Base-by-base conservation (phyloP, 176 grass and related monocot species). In the Aegilops longissima region DNA sequence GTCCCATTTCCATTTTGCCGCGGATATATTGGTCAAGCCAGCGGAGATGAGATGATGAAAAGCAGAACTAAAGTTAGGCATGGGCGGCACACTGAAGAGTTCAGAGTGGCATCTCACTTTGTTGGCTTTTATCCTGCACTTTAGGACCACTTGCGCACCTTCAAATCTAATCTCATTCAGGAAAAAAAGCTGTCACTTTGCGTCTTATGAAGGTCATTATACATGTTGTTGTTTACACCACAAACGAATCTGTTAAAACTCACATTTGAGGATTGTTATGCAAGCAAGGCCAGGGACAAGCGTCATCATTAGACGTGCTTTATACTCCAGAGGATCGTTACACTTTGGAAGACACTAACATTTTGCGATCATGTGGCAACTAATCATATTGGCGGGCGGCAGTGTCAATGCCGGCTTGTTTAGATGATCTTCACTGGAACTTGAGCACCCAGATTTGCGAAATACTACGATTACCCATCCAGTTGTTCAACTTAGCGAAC, bases 81-180 rank as follows among this genome's bases (percentile, higher is more conserved):
- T 73, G 70, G 70, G 5, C 11, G 70, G 70, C 70, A 44, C 11
- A 73, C 38, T 44, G 38, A 73, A 24, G 35, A 14, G 12, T 3
- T 73, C 38, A 25, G 67, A 70, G 38, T 73, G 70, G 79, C 73
- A 58, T 74, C 38, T 73, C 42, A 64, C 82, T 80, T 85, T 65
- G 17, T 56, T 77, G 12, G 12, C 30, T 36, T 80, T 80, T 89
- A 85, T 33, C 59, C n/a, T 52, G 8, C 38, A 54, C 17, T 79
- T 65, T 79, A n/a, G 66, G 64, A 30, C 52, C 24, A 38, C 33
- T 47, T 54, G 52, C 9, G 62, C 35, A 67, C 18, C 64, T 75
- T 65, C 12, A n/a, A 3, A 25, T 81, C 29, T 75, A 3, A 25
- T 81, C 29, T 75, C 30, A 12, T 81, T 39, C 30, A 74, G 38